A percentile compares a stretch with the other conserved stretches of the same genome.
Evolutionary conservation across 345 rosid species (phyloP).

Genomic region (Gynandropsis gynandra): DNA sequence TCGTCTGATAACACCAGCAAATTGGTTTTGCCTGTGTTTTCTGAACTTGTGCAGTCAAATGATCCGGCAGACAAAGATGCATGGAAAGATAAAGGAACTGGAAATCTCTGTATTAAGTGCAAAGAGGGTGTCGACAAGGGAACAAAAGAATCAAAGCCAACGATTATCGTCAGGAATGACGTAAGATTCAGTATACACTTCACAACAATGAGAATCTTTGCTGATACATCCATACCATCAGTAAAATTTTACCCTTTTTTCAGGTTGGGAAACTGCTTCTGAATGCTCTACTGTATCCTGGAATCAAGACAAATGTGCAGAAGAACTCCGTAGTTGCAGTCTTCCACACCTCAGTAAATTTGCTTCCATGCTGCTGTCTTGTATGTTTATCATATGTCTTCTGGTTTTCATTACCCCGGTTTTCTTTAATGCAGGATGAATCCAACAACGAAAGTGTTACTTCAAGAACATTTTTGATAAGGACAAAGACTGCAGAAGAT

Average conservation of each 20-base stretch:
- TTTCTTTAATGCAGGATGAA: conserved; percentile 42
- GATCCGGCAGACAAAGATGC: conserved; percentile 72
- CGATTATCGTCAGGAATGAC: conserved; percentile 72
- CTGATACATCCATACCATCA: no score
- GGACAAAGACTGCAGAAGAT: conserved; percentile 69
- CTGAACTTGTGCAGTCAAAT: conserved; percentile 43
- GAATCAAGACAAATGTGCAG: conserved; percentile 71
- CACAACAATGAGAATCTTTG: background rate
- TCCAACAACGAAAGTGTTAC: conserved; percentile 35
- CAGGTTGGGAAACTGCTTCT: conserved; percentile 87
- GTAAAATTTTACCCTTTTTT: no score
- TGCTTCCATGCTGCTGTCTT: background rate
- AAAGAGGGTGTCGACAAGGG: conserved; percentile 79
- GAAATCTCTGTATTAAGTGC: conserved; percentile 83
- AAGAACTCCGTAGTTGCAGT: conserved; percentile 85
- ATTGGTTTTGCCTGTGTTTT: background rate
- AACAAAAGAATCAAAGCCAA: conserved; percentile 83
- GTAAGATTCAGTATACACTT: conserved; percentile 36
- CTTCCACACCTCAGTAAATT: conserved; percentile 77
- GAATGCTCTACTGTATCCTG: conserved; percentile 79
- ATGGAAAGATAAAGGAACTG: conserved; percentile 96
- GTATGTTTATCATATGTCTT: background rate
- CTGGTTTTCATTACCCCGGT: conserved; percentile 7
- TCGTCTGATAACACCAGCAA: background rate
- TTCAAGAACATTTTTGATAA: conserved; percentile 74